Base-by-base conservation (phyloP, 352 stramenopile species). In the Globisporangium rhizosaccharum region DNA sequence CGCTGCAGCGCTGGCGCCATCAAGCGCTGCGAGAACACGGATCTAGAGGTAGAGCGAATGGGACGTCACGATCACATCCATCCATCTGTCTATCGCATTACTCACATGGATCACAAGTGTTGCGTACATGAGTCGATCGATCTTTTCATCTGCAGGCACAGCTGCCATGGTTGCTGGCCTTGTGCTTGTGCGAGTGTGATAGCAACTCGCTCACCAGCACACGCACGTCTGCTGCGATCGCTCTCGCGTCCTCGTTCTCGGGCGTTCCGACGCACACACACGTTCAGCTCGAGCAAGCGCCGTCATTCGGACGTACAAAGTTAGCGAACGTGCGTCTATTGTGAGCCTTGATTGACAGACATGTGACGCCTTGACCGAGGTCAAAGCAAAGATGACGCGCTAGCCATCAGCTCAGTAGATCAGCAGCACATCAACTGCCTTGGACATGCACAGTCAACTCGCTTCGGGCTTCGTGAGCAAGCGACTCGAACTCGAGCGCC, bases 121-220 rank as follows among this genome's bases (percentile, higher is more conserved):
- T 61, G 36, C 47, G 62, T 78, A 86, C 78, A 86, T 81, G 61
- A 88, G 66, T 36, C 77, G 54, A 23, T 88, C 70, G 26, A 88
- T 64, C 62, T 66, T 78, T 25, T 83, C 73, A 12, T 66, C 47
- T n/a, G 71, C 65, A 18, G 75, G 67, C 12, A 68, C 68, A 10
- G 63, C 59, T n/a, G 74, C 66, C 73, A 85, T 85, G 41, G 15
- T 56, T 49, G 7, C 44, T 2, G 17, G 7, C 9, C 44, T 3
- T 26, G 44, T 0, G 44, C 20, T 26, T 14, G n/a, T 33, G 44
- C n/a, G 9, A 3, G 10, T 6, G 18, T 28, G 41, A 15, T 15
- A 25, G 48, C 25, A 6, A 12, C 14, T 12, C 25, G 23, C 25
- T 26, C 45, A 2, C 6, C 39, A 45, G 17, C 39, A 17, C 39